Evolutionary conservation across 179 eudicot species (phyloP), one percentile per base, ranked within the genome.

Genomic region (Actinidia chinensis): DNA sequence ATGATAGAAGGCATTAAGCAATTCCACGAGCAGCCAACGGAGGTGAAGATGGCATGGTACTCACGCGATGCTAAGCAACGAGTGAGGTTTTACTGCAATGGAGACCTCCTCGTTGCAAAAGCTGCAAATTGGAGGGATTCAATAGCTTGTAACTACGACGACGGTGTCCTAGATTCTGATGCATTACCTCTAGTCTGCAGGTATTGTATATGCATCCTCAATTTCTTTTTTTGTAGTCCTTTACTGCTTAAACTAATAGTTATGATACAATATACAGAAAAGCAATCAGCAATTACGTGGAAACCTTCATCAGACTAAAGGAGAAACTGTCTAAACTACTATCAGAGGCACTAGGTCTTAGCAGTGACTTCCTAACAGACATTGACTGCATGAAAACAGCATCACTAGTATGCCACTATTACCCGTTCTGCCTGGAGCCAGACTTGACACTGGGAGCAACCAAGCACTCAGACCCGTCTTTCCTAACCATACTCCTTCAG

Each of bases 91-190:
- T 88, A 83, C 56, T 75, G 87, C 78, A 92, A 92, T 48, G 88
- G 88, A 6, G 88, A 89, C 80, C 88, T 91, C 40, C 75, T 85
- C 68, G 77, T 72, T 18, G 79, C 90, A 0, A 84, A 74, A 74
- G 88, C 88, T 43, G 95, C 92, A 63, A 84, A 81, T 61, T 92
- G 97, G 97, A 86, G 95, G 77, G 97, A 92, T 81, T 83, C 86
- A 22, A 73, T 83, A 25, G 76, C 85, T 48, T 87, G 84, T 63
- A 78, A 73, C 66, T 80, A 80, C 28, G 68, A 66, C 0, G 86
- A 87, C 54, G 80, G 76, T 61, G 47, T 76, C 11, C 78, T 87
- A 4, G 84, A 87, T 63, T 67, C 87, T 11, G 63, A 78, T 4
- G 77, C 72, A 4, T 51, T 84, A 23, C 90, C 90, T 44, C 65